Percentiles rank a stretch among this genome's conserved stretches.
These are phyloP conservation scores for Didymella glomerata DNA, from an alignment of 2,329 filamentous ascomycete species.

Conservation along the genomic window DNA sequence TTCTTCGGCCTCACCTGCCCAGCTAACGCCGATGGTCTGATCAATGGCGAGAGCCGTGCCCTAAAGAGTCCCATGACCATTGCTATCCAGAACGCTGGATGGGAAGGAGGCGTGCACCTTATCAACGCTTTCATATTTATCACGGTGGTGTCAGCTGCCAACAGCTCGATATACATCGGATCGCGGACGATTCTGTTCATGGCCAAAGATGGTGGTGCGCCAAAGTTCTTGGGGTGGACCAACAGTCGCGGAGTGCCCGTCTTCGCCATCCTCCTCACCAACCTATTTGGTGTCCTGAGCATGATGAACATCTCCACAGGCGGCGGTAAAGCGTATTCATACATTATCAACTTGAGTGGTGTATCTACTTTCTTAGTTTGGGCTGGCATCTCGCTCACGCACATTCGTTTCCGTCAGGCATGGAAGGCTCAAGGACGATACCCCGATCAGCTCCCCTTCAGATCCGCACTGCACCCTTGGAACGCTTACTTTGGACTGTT, in stretches of 20 bases:
- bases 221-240: constrained; percentile 72
- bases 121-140: constrained; percentile 73
- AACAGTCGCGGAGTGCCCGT: constrained; percentile 68
- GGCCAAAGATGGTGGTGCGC: constrained; percentile 76
- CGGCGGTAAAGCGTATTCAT: constrained; percentile 69
- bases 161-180: constrained; percentile 79
- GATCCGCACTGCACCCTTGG: constrained; percentile 59
- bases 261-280: constrained; percentile 72
- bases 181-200: constrained; percentile 79
- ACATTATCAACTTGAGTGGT: constrained; percentile 75
- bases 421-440: constrained; percentile 55
- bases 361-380: constrained; percentile 77
- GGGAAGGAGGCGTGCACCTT: constrained; percentile 75
- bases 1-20: constrained; percentile 72
- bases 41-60: constrained; percentile 68
- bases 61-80: constrained; percentile 64
- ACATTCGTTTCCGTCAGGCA: constrained; percentile 74
- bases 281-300: constrained; percentile 74
- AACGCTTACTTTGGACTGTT: constrained; percentile 60
- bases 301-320: constrained; percentile 78
- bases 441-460: constrained; percentile 58
- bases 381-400: constrained; percentile 74
- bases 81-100: constrained; percentile 74
- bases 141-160: constrained; percentile 67
- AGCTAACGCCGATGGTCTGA: constrained; percentile 69